phyloP scores from a whole-genome alignment of 495 filamentous ascomycete species.

The Tuber melanosporum region DNA sequence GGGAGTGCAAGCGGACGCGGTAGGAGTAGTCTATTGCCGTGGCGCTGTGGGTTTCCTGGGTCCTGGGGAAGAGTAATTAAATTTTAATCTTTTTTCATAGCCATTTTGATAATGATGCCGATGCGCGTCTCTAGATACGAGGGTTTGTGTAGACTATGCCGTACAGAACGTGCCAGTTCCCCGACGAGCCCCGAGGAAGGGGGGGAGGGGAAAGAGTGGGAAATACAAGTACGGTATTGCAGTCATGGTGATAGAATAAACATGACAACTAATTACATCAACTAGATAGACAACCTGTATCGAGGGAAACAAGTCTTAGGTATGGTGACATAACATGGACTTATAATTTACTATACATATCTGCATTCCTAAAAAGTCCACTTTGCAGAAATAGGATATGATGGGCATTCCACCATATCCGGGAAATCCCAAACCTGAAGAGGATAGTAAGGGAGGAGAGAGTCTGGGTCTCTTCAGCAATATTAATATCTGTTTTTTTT shows the following conservation, averaged over 20 bases:
- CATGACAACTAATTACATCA: conserved; percentile 3
- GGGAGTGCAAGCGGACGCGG: background rate
- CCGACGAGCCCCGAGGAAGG: background rate
- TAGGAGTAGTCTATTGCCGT: background rate
- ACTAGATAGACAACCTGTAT: background rate
- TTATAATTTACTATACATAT: background rate
- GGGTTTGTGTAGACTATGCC: background rate
- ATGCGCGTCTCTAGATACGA: background rate
- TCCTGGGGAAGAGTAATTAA: background rate
- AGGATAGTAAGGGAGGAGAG: background rate
- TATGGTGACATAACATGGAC: background rate
- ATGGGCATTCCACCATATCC: background rate
- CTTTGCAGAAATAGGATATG: background rate
- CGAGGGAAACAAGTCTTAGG: background rate
- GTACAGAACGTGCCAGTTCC: background rate
- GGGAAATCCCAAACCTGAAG: background rate
- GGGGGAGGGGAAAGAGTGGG: background rate
- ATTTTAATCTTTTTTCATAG: background rate
- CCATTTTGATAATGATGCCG: background rate
- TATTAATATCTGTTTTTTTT: background rate
- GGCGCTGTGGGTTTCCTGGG: background rate
- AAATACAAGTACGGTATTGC: background rate
- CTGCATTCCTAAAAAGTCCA: background rate
- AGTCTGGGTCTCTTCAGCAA: background rate
- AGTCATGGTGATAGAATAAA: background rate